Base-by-base conservation (phyloP, 164 flowering plant genomes). In the Magnolia changhungtana region DNA sequence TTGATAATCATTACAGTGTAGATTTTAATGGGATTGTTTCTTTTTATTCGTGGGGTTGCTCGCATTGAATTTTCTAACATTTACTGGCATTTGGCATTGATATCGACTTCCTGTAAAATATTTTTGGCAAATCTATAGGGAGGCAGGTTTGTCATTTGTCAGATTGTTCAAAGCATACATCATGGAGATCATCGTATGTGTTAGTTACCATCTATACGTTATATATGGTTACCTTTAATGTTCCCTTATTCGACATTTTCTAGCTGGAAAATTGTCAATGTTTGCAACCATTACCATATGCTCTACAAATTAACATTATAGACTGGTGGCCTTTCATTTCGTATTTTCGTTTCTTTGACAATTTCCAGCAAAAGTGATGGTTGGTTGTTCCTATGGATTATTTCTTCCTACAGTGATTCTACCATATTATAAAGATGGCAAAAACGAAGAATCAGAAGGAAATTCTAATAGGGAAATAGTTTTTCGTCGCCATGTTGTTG, bases 341-440 rank as follows among this genome's bases (percentile, higher is more conserved):
- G 14, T 52, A 52, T 64, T 69, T 50, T 63, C 67, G 50, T 65
- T 37, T 73, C 18, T 24, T 13, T 18, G 20, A 8, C 31, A 49
- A 19, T 1, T 63, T 69, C 27, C 10, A 7, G 19, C 20, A 20
- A 63, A 31, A 70, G 58, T 68, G 29, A 2, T 4, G 29, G 37
- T 63, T 71, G 20, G 63, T 63, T 63, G 51, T 77, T 69, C 31
- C 45, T 65, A 23, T 76, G 61, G 31, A 11, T 65, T 72, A 1
- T 74, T 13, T 79, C 20, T 81, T 27, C 79, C 11, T 74, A 69
- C 89, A 95, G 99, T 93, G 70, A 93, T 95, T 79, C 81, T 95
- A 69, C 99, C 99, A 51, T 90, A 95, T 79, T 90, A 86, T 81
- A 91, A 92, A 83, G 93, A 93, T 80, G 94, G 83, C 58, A 82